These are phyloP conservation scores for Mycena floridula DNA, from an alignment of 768 basidiomycete species.

Conservation along the genomic window DNA sequence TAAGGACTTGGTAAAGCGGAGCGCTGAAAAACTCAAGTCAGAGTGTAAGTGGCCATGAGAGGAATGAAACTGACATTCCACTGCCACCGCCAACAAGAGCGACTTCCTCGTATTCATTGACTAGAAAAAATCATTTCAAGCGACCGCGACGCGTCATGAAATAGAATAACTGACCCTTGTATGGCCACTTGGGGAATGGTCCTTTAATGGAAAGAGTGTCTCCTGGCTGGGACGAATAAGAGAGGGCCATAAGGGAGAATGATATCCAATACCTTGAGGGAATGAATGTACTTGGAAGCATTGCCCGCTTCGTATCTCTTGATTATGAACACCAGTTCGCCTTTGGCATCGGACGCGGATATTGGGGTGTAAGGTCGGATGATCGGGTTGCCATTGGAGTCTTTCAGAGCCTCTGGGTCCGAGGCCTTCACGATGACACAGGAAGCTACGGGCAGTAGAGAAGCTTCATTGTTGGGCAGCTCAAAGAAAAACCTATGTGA, in stretches of 20 bases:
- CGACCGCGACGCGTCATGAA: neutral
- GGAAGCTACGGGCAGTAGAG: constrained; percentile 74
- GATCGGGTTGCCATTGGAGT: constrained; percentile 81
- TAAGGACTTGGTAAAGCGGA: constrained; percentile 78
- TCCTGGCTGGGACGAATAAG: constrained; percentile 30
- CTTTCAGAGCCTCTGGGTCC: constrained; percentile 55
- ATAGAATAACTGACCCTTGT: constrained; percentile 50
- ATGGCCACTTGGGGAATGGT: constrained; percentile 82
- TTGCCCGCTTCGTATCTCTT: constrained; percentile 83
- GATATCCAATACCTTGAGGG: constrained; percentile 46
- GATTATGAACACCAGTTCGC: constrained; percentile 74
- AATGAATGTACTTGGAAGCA: constrained; percentile 78
- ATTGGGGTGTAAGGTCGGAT: constrained; percentile 92
- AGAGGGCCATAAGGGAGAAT: neutral
- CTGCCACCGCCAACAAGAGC: constrained; percentile 90
- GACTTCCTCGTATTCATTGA: constrained; percentile 79
- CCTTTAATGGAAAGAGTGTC: constrained; percentile 85
- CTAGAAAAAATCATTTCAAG: constrained; percentile 27
- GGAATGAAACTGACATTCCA: constrained; percentile 64
- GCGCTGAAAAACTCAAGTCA: constrained; percentile 45
- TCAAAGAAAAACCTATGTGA: constrained; percentile 65
- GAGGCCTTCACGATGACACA: constrained; percentile 75
- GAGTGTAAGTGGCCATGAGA: too few relatives aligned
- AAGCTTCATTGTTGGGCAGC: constrained; percentile 71
- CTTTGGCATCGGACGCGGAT: constrained; percentile 67